Percentiles rank a stretch among this genome's conserved stretches.
Conservation (phyloP, 352 stramenopile species). For the Phytophthora multivora region DNA sequence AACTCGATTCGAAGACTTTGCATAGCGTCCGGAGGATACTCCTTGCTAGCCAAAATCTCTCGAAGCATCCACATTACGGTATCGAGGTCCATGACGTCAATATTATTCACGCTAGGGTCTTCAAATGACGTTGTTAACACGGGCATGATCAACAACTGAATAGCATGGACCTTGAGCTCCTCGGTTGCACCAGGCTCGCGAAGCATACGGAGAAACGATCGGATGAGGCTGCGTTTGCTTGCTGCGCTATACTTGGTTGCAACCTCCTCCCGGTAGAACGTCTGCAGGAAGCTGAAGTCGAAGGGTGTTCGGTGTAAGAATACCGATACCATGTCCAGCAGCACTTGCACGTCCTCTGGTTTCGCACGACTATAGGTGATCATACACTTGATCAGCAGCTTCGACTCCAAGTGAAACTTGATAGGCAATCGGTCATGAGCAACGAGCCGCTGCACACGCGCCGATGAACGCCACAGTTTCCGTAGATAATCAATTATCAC, state of each 20-base stretch:
- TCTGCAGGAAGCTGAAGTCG: constrained; percentile 95
- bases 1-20: constrained; percentile 90
- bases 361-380: constrained; percentile 93
- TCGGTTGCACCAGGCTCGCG: constrained; percentile 70
- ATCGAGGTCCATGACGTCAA: constrained; percentile 85
- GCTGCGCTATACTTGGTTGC: constrained; percentile 57
- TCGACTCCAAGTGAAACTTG: constrained; percentile 95
- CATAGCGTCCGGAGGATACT: constrained; percentile 68
- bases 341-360: constrained; percentile 94
- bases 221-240: constrained; percentile 88
- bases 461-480: constrained; percentile 94
- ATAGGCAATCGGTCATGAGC: constrained; percentile 82
- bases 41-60: constrained; percentile 88
- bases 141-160: constrained; percentile 95
- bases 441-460: constrained; percentile 70
- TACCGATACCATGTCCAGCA: constrained; percentile 95
- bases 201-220: constrained; percentile 90
- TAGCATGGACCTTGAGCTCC: constrained; percentile 92
- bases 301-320: constrained; percentile 93
- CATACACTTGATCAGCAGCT: constrained; percentile 94
- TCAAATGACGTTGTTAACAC: constrained; percentile 91
- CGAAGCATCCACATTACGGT: constrained; percentile 90
- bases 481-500: constrained; percentile 93
- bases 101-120: constrained; percentile 75
- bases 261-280: constrained; percentile 89